phyloP scores from a whole-genome alignment of 78 protist genomes.

The Creolimax fragrantissima region DNA sequence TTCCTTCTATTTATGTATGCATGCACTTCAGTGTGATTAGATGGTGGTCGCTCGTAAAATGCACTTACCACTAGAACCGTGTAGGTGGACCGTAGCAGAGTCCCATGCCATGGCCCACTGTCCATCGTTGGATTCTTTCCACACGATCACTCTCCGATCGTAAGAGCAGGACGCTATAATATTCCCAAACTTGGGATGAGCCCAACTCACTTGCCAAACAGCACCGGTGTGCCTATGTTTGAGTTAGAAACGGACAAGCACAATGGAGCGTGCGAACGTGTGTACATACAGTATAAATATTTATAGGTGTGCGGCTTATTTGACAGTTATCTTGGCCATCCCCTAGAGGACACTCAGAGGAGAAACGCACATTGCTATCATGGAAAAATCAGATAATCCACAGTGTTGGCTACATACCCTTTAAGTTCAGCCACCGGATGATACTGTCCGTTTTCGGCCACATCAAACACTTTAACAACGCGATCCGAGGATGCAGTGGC shows the following conservation, averaged over 20 bases:
- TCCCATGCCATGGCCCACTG: background rate
- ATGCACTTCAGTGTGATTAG: too few species aligned
- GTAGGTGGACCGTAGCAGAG: background rate
- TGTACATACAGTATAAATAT: background rate
- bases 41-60: too few species aligned
- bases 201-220: constrained; percentile 98
- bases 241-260: background rate
- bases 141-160: constrained; percentile 86
- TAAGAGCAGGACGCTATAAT: constrained; percentile 91
- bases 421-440: background rate
- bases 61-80: constrained; percentile 38
- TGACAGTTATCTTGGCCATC: too few species aligned
- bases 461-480: constrained; percentile 73
- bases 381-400: too few species aligned
- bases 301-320: background rate
- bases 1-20: too few species aligned
- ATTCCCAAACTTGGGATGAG: constrained; percentile 91
- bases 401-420: background rate
- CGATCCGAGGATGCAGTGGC: constrained; percentile 94
- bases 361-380: too few species aligned
- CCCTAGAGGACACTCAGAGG: too few species aligned
- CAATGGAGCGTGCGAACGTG: background rate
- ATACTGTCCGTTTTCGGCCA: background rate
- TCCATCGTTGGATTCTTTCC: constrained; percentile 66
- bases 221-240: constrained; percentile 96